Evolutionary conservation across 495 filamentous ascomycete genomes (phyloP), one percentile per base, ranked within the genome.

Genomic region (Penicillium odoratum): DNA sequence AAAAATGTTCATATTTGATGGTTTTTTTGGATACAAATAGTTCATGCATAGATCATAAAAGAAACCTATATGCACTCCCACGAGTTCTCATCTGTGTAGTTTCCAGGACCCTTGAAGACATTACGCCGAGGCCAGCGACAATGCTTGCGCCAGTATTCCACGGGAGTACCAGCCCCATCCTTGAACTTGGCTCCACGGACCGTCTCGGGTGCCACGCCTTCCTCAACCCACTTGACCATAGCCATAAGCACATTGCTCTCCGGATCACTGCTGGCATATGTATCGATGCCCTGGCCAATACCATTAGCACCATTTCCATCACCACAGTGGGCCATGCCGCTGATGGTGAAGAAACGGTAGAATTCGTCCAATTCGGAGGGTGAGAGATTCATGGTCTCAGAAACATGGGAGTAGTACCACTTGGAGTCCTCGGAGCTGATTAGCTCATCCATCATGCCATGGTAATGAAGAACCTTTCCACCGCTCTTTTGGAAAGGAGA

Each of bases 141-240:
- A 51, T 78, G 75, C 61, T 68, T 76, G 59, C 74, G 72, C 8
- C 64, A 60, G 49, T 75, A 75, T 45, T 75, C 71, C 2, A 74
- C 56, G 25, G 54, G 10, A 2, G 68, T 62, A 7, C 70, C 71
- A 25, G 26, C 10, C 11, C 51, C 51, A 38, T 54, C 46, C 5
- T 73, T 63, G 52, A 80, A 85, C 59, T 84, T 85, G 1, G 77
- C 76, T 13, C 83, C 83, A 44, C 72, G 62, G 15, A 87, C 71
- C 16, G 68, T 76, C 28, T 83, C 81, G 0, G 84, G 84, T 5
- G 82, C 76, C 18, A 73, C 68, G 0, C 78, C 82, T 1, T 83
- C 68, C 66, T 88, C 85, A 1, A 87, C 83, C 85, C 84, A 88
- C 13, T 69, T 63, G 9, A 86, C 80, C 64, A 88, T 70, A 4